Conservation (phyloP, 179 eudicot species). For the Kewa caespitosa region DNA sequence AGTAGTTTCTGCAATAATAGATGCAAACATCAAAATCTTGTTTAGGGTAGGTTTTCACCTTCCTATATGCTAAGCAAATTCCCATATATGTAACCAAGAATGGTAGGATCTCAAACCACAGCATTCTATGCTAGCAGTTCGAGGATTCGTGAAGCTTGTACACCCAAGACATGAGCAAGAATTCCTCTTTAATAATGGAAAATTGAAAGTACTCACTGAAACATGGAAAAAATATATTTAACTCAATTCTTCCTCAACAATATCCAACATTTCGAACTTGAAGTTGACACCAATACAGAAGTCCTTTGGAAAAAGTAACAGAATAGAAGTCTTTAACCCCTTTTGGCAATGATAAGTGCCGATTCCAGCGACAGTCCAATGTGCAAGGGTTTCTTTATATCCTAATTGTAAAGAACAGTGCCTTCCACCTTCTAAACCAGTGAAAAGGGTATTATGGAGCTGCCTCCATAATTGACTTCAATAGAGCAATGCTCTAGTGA, state of each 20-base stretch:
- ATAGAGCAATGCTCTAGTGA: neutral
- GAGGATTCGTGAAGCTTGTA: neutral
- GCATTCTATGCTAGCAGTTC: too few relatives aligned
- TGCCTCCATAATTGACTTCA: slow-evolving; percentile 27
- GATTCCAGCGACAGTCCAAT: too few relatives aligned
- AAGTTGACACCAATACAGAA: neutral
- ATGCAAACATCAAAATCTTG: slow-evolving; percentile 3
- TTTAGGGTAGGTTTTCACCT: neutral
- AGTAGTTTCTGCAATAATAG: slow-evolving; percentile 4
- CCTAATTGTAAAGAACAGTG: too few relatives aligned
- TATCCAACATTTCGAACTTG: neutral
- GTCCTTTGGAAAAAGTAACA: too few relatives aligned
- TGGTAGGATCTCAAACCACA: too few relatives aligned
- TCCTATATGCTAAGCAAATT: too few relatives aligned
- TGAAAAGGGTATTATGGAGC: neutral
- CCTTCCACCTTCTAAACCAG: neutral
- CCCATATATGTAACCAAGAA: too few relatives aligned
- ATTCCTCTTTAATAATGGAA: neutral
- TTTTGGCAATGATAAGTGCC: too few relatives aligned
- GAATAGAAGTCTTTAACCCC: too few relatives aligned
- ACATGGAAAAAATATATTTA: neutral
- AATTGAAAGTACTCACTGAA: neutral
- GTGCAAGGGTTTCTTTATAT: too few relatives aligned
- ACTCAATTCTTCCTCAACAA: too few relatives aligned
- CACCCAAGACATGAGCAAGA: neutral